Base-by-base conservation (phyloP, 371 early-diverging fungal genomes). In the Mycotypha africana region DNA sequence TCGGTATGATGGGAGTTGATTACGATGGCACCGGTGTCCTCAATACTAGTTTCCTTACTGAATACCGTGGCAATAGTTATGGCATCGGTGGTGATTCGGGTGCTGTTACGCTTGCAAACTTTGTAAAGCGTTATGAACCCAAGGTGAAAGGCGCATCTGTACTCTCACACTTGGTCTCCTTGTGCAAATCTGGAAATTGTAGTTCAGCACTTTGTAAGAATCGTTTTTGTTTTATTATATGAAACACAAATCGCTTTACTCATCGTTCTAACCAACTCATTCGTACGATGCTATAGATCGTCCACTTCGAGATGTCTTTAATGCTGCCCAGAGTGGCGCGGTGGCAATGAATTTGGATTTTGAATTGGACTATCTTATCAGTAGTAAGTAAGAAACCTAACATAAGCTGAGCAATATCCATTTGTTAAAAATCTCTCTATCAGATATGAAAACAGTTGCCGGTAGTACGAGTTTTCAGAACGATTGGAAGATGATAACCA, bases 401-500 rank as follows among this genome's bases (percentile, higher is more conserved):
- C n/a, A n/a, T n/a, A n/a, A n/a, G n/a, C n/a, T n/a, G n/a, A n/a
- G n/a, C 6, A 14, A 21, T 34, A 4, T 4, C 34, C 15, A 8
- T 15, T 14, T 15, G 15, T 4, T 34, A 34, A 34, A 14, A 8
- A 34, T 34, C 0, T 37, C 49, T 25, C 0, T 38, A 23, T n/a
- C 24, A 46, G 48, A 39, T 12, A 33, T 48, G 33, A 48, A 34
- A 19, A 6, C 33, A 2, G 46, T 51, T 1, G 72, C 58, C 24
- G 47, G 51, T 9, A 28, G n/a, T n/a, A 14, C 21, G 22, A 58
- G 56, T 45, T 61, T 22, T 52, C 62, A 63, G 45, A 59, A 43
- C 46, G 82, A 81, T 39, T 86, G 79, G 79, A 86, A 85, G 56
- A 40, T 86, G 8, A 55, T 78, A 0, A 77, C 74, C 4, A 40